A percentile compares a stretch with the other conserved stretches of the same genome.
These are phyloP conservation scores for Cladosporium sp. DNA, from an alignment of 2,329 filamentous ascomycete genomes.

Conservation along the genomic window DNA sequence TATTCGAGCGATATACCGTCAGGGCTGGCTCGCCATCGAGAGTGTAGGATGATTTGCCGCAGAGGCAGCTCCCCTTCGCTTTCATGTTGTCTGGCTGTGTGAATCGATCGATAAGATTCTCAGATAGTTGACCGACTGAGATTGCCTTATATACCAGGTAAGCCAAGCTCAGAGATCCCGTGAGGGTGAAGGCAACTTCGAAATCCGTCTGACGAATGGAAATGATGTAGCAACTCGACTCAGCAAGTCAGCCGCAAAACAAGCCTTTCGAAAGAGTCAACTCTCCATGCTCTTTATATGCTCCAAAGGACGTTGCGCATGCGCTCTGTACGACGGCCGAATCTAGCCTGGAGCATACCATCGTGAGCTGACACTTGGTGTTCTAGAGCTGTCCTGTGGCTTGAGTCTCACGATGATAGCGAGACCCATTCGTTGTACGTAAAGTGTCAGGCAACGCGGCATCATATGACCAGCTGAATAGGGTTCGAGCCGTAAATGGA, in stretches of 20 bases:
- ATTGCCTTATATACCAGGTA: neutral
- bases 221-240: neutral
- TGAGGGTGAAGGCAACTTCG: neutral
- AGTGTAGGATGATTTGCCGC: conserved; percentile 20
- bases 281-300: neutral
- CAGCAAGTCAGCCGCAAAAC: neutral
- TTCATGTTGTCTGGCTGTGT: conserved; percentile 25
- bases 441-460: neutral
- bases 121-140: neutral
- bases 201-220: neutral
- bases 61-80: conserved; percentile 20
- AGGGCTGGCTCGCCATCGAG: conserved; percentile 14
- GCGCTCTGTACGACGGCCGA: neutral
- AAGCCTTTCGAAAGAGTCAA: neutral
- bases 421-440: neutral
- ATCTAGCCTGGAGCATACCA: neutral
- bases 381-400: neutral
- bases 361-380: neutral
- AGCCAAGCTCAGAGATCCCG: neutral
- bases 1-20: neutral
- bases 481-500: neutral
- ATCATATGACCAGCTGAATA: neutral
- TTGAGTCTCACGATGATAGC: neutral
- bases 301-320: neutral
- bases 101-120: neutral